These are phyloP conservation scores for Nannochloropsis gaditana DNA, from an alignment of 108 stramenopile genomes.

Conservation along the genomic window DNA sequence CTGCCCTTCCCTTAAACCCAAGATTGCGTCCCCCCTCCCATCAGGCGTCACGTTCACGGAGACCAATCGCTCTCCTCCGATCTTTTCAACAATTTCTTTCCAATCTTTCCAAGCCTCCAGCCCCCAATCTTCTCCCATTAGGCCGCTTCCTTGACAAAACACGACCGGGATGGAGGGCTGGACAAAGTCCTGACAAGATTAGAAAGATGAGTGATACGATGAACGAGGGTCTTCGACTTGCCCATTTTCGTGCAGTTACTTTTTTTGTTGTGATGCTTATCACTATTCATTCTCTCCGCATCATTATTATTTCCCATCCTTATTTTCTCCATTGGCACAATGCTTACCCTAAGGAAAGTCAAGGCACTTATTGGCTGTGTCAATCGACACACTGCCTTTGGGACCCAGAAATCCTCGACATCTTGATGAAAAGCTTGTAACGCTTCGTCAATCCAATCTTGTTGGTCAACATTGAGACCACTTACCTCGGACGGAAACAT, in stretches of 20 bases:
- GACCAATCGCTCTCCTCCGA: constrained; percentile 38
- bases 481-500: background rate
- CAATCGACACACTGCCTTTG: background rate
- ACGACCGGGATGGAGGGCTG: background rate
- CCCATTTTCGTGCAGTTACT: background rate
- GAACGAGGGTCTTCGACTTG: background rate
- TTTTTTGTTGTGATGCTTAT: background rate
- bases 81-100: constrained; percentile 43
- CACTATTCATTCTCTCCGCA: too few relatives aligned
- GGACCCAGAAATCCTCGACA: background rate
- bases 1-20: background rate
- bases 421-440: background rate
- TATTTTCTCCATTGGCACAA: too few relatives aligned
- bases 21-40: constrained; percentile 73
- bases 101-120: background rate
- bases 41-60: constrained; percentile 83
- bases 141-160: background rate
- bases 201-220: background rate
- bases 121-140: background rate
- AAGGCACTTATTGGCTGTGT: background rate
- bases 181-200: background rate
- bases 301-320: too few relatives aligned
- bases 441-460: background rate
- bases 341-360: background rate
- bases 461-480: background rate